Evolutionary conservation across 345 rosid genomes (phyloP).

Genomic region (Eucalyptus brandiana): DNA sequence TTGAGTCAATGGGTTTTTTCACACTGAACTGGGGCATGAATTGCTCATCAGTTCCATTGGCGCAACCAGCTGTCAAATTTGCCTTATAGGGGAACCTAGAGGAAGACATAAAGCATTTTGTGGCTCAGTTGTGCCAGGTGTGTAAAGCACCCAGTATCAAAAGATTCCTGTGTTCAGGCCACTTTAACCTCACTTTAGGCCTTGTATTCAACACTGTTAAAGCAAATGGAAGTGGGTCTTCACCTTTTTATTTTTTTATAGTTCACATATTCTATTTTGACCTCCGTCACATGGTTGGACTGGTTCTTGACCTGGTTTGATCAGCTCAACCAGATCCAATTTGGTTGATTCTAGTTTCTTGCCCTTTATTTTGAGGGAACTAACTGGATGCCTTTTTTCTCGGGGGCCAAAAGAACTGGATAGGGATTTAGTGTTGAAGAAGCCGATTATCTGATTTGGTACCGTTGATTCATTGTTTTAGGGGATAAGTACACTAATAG

Average conservation of each 20-base stretch:
- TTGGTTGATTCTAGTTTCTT: not conserved
- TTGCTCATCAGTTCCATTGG: not conserved
- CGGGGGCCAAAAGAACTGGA: not conserved
- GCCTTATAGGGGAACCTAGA: not conserved
- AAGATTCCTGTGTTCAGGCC: not conserved
- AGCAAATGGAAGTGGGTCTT: not conserved
- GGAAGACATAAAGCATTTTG: not conserved
- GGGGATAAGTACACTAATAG: too few species aligned
- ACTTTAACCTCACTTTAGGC: not conserved
- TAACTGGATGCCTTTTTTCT: not conserved
- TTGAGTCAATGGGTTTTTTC: not conserved
- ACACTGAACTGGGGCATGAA: not conserved
- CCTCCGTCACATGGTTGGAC: not conserved
- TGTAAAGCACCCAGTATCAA: not conserved
- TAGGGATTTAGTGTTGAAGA: not conserved
- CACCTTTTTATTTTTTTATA: not conserved
- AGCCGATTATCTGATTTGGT: not conserved
- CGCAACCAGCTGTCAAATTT: not conserved
- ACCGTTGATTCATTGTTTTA: not conserved
- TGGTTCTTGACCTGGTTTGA: not conserved
- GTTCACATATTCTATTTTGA: not conserved
- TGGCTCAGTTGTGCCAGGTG: not conserved
- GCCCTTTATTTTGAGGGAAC: not conserved
- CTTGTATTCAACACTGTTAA: not conserved
- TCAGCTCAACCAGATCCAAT: not conserved